Evolutionary conservation across 331 rosid species (phyloP), one percentile per base, ranked within the genome.

Genomic region (Rosa hybrid): DNA sequence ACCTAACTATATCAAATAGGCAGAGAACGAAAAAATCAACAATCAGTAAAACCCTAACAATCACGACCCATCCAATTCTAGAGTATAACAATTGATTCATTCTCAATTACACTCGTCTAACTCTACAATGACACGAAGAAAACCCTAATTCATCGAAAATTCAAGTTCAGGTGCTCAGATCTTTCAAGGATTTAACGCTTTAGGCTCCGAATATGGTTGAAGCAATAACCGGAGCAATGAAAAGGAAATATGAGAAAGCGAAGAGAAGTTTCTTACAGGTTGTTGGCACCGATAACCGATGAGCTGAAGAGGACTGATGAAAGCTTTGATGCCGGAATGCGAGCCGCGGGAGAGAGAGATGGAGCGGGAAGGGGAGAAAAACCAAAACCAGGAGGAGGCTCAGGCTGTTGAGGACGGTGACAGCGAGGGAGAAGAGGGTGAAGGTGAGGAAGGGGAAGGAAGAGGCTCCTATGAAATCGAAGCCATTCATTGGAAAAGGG

Each of bases 111-210:
- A 59, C 53, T 25, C 42, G 1, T 46, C 59, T 14, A 27, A 27
- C 30, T 27, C 30, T 44, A 44, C 48, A 44, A 27, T 27, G 30
- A 27, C 30, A 27, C 1, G 30, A 27, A 27, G 48, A 44, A 4
- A 71, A 48, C 45, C 71, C 79, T 45, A 62, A 48, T 14, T 76
- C 79, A 20, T 20, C 59, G n/a, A 25, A 45, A 44, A 49, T n/a
- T 74, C 21, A 49, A 11, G 63, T 38, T 30, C 23, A 68, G 49
- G 63, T 9, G 11, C 50, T 54, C 65, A 18, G 71, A 71, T 23
- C 48, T 30, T 20, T n/a, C 21, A 14, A 34, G 16, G 10, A 38
- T 23, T 63, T 0, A 5, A 63, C 30, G 30, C 12, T 25, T 62
- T 48, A 50, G 25, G 54, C 14, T 72, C 50, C 4, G 23, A 23